These are phyloP conservation scores for Leccinum subgranulosum DNA, from an alignment of 768 basidiomycete species.

Conservation along the genomic window DNA sequence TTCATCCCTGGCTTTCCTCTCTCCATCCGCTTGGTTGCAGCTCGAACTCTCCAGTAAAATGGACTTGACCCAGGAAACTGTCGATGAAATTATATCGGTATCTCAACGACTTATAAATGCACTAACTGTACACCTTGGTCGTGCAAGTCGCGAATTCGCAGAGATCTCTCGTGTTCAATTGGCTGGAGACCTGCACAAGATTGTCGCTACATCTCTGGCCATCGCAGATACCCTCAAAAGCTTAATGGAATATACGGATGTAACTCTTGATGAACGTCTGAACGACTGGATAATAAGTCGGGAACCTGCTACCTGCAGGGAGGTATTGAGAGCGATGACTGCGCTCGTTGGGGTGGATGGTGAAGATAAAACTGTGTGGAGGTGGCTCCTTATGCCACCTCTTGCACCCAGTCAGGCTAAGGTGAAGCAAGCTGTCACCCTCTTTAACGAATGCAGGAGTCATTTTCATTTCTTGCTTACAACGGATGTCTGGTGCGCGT, in stretches of 20 bases:
- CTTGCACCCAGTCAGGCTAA: neutral
- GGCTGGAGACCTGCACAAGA: neutral
- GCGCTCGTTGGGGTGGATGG: neutral
- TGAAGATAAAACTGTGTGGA: neutral
- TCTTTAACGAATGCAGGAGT: neutral
- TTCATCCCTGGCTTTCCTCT: neutral
- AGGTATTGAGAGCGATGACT: neutral
- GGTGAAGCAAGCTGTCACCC: neutral
- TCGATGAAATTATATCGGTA: neutral
- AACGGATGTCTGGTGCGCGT: constrained; percentile 2
- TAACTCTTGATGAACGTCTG: neutral
- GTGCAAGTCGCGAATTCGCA: neutral
- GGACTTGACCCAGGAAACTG: neutral
- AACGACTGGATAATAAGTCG: neutral
- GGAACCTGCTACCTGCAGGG: neutral
- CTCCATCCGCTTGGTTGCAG: neutral
- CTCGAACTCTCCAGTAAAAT: neutral
- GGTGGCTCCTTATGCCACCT: neutral
- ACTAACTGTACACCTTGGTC: neutral
- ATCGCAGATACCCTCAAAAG: neutral
- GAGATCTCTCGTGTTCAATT: neutral
- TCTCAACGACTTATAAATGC: neutral
- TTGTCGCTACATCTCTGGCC: neutral
- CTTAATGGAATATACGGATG: neutral
- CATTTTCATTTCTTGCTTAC: constrained; percentile 2